Base-by-base conservation (phyloP, 345 rosid genomes). In the Populus euphratica region DNA sequence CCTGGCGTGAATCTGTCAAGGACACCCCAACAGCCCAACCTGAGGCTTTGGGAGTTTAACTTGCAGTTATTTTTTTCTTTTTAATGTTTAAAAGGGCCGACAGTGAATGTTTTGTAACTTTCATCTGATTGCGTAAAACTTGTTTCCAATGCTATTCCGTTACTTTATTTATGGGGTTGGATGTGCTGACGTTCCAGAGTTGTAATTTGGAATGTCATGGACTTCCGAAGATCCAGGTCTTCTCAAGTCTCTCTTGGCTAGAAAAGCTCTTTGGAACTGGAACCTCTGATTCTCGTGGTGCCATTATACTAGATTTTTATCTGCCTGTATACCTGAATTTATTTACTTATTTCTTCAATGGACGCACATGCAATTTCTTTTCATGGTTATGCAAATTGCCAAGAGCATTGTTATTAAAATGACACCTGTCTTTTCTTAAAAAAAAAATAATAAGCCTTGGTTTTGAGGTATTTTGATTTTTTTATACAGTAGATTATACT, bases 1-100 rank as follows among this genome's bases (percentile, higher is more conserved):
- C 88, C 2, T 89, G 96, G 97, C 99, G 98, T 67, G 83, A 84
- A 86, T 90, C 98, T 54, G 87, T 93, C 36, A 85, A 88, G 82
- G 94, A 93, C 23, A 86, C 74, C 61, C 54, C 47, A 68, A 41
- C 23, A 3, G 12, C 77, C 14, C 77, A 25, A 69, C 72, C 23
- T 73, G 69, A 73, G 47, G 29, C 18, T 41, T 44, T 59, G 13
- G 63, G 5, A 59, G 63, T 44, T 36, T 59, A 36, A 54, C 11
- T 39, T 56, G 25, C 20, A 14, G 23, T 12, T 21, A 5, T 6
- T 41, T 29, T n/a, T 66, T 47, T 16, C 36, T 59, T 17, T 33
- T 35, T 25, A 17, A 33, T 65, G 61, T 78, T 52, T 38, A 65
- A 54, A 31, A 39, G 69, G 76, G 25, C 31, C 12, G 38, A 71